Percentiles rank a stretch among this genome's conserved stretches.
These are phyloP conservation scores for Lactarius evosmus DNA, from an alignment of 768 basidiomycete species.

Conservation along the genomic window DNA sequence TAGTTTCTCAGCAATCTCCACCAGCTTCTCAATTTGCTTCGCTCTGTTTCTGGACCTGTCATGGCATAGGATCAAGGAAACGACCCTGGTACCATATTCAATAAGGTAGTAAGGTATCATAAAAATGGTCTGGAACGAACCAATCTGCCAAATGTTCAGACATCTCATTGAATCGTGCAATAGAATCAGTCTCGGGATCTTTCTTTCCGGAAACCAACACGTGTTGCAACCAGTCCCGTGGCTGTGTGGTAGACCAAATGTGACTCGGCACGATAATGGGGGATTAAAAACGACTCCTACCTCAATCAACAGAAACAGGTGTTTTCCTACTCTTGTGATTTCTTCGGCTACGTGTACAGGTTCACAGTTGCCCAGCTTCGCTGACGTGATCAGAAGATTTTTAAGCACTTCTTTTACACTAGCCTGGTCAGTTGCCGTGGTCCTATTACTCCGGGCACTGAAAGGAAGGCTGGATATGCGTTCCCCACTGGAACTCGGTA, in stretches of 20 bases:
- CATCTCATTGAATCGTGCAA: conserved; percentile 67
- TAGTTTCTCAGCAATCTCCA: conserved; percentile 76
- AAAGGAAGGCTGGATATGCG: conserved; percentile 70
- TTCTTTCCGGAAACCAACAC: conserved; percentile 68
- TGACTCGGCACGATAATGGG: conserved; percentile 21
- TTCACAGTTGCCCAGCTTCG: conserved; percentile 54
- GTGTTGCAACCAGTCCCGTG: conserved; percentile 83
- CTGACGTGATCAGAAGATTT: conserved; percentile 56
- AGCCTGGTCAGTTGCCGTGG: conserved; percentile 5
- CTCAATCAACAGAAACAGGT: conserved; percentile 70
- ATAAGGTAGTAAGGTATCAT: conserved; percentile 15
- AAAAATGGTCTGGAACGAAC: conserved; percentile 40
- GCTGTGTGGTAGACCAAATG: conserved; percentile 43
- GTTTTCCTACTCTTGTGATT: conserved; percentile 72
- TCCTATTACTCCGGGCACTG: conserved; percentile 32
- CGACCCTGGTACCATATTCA: conserved; percentile 58
- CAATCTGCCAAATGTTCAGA: conserved; percentile 85
- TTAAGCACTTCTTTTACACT: conserved; percentile 56
- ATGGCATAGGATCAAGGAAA: conserved; percentile 86
- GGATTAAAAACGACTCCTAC: conserved; percentile 40
- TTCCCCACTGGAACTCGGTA: conserved; percentile 44
- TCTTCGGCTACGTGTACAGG: conserved; percentile 76
- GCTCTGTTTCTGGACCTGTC: conserved; percentile 73
- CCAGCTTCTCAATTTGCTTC: conserved; percentile 83
- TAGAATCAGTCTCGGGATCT: conserved; percentile 61